Base-by-base conservation (phyloP, 257 asterid species). In the Gynochthodes officinalis region DNA sequence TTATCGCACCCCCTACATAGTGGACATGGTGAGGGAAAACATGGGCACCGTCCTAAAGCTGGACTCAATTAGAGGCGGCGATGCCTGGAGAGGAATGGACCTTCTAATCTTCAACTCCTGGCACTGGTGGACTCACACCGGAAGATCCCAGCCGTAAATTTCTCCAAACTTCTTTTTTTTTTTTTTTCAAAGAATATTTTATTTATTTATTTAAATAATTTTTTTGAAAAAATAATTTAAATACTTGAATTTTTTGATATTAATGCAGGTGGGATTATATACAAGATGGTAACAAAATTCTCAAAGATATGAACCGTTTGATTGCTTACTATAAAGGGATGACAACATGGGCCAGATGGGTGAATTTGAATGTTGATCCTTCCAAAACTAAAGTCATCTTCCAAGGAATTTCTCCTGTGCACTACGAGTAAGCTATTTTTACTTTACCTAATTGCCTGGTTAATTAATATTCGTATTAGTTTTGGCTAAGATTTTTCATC, bases 121-220 rank as follows among this genome's bases (percentile, higher is more conserved):
- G 98, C 98, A 92, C 46, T 92, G 98, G 98, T 92, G 98, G 98
- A 90, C 96, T 7, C 98, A 92, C 46, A 88, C 96, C 12, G 86
- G 86, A 28, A 81, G 81, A 46, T 84, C 92, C 39, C 96, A 88
- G 55, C 96, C 96, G 98, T 92, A 86, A 12, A 88, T 18, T 66
- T 53, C 55, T 4, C 52, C 28, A 50, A 25, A n/a, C 42, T 43
- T 1, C 27, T 27, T 1, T 7, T 48, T 76, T 46, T 11, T 33
- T 7, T 39, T 18, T 6, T 60, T 7, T 0, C n/a, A 37, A 37
- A 2, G n/a, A 71, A 39, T 2, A 43, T 10, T 54, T 10, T 35
- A 30, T 54, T 57, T 16, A 3, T 19, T 40, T 28, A 25, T 21
- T 7, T 8, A 25, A 23, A 55, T 18, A 14, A 53, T 53, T 53